Conservation (phyloP, 108 stramenopile genomes). For the Nitzschia putrida region DNA sequence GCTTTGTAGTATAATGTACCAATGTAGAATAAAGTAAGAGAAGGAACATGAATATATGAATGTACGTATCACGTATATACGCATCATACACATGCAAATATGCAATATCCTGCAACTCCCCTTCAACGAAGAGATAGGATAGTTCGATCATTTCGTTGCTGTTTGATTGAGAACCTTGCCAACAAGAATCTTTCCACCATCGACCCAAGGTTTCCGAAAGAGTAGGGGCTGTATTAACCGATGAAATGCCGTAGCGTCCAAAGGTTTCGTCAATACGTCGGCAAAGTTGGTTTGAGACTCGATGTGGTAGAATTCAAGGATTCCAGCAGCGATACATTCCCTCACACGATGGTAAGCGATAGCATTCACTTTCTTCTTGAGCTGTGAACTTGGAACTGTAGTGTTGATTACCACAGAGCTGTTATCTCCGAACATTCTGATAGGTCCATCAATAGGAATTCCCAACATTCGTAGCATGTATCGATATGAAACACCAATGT, state of each 20-base stretch:
- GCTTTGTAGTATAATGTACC: too few relatives aligned
- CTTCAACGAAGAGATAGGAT: neutral
- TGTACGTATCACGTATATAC: too few relatives aligned
- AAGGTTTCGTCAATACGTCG: slow-evolving; percentile 48
- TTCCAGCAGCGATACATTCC: slow-evolving; percentile 34
- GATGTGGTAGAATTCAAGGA: slow-evolving; percentile 24
- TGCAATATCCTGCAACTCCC: neutral
- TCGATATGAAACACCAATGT: slow-evolving; percentile 37
- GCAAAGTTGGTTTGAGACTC: slow-evolving; percentile 33
- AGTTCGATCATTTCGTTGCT: neutral
- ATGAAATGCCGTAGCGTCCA: slow-evolving; percentile 10
- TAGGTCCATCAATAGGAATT: slow-evolving; percentile 41
- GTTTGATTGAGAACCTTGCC: neutral
- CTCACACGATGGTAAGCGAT: slow-evolving; percentile 49
- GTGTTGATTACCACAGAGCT: slow-evolving; percentile 40
- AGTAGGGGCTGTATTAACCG: neutral
- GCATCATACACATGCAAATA: too few relatives aligned
- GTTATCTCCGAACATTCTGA: slow-evolving; percentile 44
- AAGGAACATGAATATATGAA: too few relatives aligned
- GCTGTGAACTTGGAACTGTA: slow-evolving; percentile 34
- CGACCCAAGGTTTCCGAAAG: neutral
- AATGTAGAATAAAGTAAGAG: too few relatives aligned
- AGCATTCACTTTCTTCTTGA: slow-evolving; percentile 55
- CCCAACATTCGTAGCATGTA: slow-evolving; percentile 60
- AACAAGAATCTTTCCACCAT: neutral